phyloP scores from a whole-genome alignment of 2,329 filamentous ascomycete genomes.

The Aspergillus felis region DNA sequence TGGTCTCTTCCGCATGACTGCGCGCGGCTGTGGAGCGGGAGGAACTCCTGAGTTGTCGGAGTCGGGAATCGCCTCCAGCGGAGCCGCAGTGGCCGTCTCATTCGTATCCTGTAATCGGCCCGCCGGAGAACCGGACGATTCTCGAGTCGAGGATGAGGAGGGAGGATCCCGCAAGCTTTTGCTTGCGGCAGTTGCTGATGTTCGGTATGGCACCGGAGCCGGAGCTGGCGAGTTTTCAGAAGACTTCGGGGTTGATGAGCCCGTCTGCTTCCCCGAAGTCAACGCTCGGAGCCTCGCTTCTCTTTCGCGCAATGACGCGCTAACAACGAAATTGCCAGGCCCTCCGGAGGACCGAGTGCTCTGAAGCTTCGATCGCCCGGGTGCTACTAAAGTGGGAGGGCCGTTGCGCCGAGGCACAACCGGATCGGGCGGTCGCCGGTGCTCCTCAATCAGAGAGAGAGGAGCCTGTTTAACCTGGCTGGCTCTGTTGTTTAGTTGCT shows the following conservation, averaged over 20 bases:
- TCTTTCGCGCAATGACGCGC: slow-evolving; percentile 21
- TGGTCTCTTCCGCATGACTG: slow-evolving; percentile 26
- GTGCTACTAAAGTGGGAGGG: slow-evolving; percentile 11
- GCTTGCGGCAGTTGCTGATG: neutral
- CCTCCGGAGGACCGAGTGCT: neutral
- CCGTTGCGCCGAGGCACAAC: slow-evolving; percentile 11
- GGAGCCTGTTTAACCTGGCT: slow-evolving; percentile 38
- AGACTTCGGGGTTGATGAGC: slow-evolving; percentile 4
- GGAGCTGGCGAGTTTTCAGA: neutral
- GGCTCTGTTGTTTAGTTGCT: slow-evolving; percentile 37
- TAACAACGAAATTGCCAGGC: slow-evolving; percentile 1
- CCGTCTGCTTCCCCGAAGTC: slow-evolving; percentile 21
- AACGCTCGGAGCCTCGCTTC: slow-evolving; percentile 31
- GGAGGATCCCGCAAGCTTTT: neutral
- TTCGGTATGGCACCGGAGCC: neutral
- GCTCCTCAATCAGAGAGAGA: slow-evolving; percentile 39
- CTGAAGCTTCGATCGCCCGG: slow-evolving; percentile 14
- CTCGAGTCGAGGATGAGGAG: slow-evolving; percentile 2
- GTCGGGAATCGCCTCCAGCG: slow-evolving; percentile 3
- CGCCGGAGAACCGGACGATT: neutral
- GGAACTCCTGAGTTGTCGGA: slow-evolving; percentile 6
- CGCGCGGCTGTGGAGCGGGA: slow-evolving; percentile 15
- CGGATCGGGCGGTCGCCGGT: slow-evolving; percentile 26
- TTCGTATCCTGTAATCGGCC: neutral
- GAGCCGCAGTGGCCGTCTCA: neutral